phyloP scores from a whole-genome alignment of 768 basidiomycete species.

The Termitomyces sp. region DNA sequence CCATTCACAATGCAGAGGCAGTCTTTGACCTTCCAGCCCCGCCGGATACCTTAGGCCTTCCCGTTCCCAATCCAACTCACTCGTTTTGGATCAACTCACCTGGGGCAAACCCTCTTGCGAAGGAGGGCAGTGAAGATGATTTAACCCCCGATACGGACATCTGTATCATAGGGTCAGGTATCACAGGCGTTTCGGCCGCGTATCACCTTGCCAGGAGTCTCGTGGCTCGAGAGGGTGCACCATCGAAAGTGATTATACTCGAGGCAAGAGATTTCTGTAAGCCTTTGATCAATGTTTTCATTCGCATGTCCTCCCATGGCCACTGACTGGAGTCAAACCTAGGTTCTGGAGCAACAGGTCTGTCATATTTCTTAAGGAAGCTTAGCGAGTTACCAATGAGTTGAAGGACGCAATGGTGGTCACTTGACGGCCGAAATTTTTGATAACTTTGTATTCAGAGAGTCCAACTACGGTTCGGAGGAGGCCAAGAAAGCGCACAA shows the following conservation, averaged over 20 bases:
- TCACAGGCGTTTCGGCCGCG: conserved; percentile 73
- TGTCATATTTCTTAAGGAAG: background rate
- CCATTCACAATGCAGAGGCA: conserved; percentile 3
- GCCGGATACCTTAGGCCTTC: conserved; percentile 29
- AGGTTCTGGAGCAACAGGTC: conserved; percentile 81
- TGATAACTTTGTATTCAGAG: conserved; percentile 39
- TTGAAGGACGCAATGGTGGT: conserved; percentile 73
- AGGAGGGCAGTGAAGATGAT: conserved; percentile 59
- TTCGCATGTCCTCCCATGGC: conserved; percentile 2
- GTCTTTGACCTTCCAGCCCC: conserved; percentile 10
- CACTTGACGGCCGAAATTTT: conserved; percentile 61
- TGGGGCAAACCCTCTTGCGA: conserved; percentile 64
- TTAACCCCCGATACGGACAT: conserved; percentile 66
- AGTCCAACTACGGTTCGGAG: conserved; percentile 41
- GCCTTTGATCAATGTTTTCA: conserved; percentile 26
- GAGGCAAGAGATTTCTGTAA: conserved; percentile 87
- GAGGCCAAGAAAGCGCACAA: conserved; percentile 54
- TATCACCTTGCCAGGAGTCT: conserved; percentile 60
- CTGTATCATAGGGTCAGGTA: conserved; percentile 78
- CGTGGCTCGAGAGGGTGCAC: conserved; percentile 13
- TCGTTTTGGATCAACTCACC: conserved; percentile 73
- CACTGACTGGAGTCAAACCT: conserved; percentile 5
- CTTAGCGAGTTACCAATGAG: background rate
- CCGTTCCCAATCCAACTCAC: conserved; percentile 60
- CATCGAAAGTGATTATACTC: conserved; percentile 45